Evolutionary conservation across 78 protist species (phyloP).

Genomic region (Dictyostelium firmibasis): DNA sequence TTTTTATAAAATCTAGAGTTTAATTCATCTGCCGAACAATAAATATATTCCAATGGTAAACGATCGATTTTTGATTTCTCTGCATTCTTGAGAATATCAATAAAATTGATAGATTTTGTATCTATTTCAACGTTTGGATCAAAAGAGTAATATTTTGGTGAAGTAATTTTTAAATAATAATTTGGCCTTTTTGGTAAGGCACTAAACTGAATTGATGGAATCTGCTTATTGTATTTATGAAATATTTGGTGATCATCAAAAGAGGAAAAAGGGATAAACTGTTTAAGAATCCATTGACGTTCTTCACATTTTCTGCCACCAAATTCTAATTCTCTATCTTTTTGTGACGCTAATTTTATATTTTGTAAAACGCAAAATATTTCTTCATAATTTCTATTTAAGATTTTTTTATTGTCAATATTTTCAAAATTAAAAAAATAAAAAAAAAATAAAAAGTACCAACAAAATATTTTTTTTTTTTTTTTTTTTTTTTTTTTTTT

Average conservation of each 20-base stretch:
- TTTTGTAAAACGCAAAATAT: constrained; percentile 57
- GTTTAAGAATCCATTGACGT: constrained; percentile 65
- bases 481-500: too few species aligned
- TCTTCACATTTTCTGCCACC: constrained; percentile 75
- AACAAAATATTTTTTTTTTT: not conserved
- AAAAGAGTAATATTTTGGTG: not conserved
- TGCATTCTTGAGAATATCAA: constrained; percentile 28
- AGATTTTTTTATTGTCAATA: not conserved
- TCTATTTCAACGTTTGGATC: constrained; percentile 49
- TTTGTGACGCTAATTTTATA: constrained; percentile 22
- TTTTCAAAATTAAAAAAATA: too few species aligned
- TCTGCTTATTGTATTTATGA: constrained; percentile 4
- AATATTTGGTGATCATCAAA: not conserved
- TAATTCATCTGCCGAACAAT: constrained; percentile 1
- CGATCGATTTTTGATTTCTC: constrained; percentile 49
- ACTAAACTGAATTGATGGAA: not conserved
- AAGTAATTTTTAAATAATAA: not conserved
- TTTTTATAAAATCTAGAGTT: not conserved
- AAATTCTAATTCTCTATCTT: constrained; percentile 49
- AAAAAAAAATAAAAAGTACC: not conserved
- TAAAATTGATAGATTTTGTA: not conserved
- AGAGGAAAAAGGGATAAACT: constrained; percentile 25
- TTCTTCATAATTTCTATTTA: constrained; percentile 29
- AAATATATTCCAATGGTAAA: constrained; percentile 42
- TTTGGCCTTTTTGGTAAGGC: constrained; percentile 26